These are phyloP conservation scores for Metschnikowia hibisci DNA, from an alignment of 805 yeast species.

Conservation along the genomic window DNA sequence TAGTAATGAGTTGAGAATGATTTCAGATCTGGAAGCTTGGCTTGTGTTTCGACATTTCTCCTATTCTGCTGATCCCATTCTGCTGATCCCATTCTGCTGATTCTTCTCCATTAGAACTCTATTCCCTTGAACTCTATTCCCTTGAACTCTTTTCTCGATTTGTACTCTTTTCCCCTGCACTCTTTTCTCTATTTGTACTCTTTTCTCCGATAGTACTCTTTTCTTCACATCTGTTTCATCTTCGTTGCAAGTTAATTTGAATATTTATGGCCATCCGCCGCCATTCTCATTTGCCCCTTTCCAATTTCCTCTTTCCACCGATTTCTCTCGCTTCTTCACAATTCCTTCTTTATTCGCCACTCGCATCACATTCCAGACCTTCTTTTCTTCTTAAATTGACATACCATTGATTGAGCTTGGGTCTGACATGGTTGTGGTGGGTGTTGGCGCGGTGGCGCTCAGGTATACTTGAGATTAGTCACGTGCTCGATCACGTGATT, in stretches of 20 bases:
- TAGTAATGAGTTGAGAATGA: conserved; percentile 6
- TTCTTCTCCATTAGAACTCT: too few relatives aligned
- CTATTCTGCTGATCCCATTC: too few relatives aligned
- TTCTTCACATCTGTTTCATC: background rate
- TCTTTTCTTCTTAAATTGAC: conserved; percentile 21
- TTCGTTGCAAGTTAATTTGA: too few relatives aligned
- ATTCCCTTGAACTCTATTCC: too few relatives aligned
- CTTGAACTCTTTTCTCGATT: too few relatives aligned
- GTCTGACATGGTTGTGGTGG: conserved; percentile 50
- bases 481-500: background rate
- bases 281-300: background rate
- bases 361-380: background rate
- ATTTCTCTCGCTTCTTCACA: background rate
- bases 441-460: conserved; percentile 9
- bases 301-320: background rate
- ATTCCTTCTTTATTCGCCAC: background rate
- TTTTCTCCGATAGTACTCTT: background rate
- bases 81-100: too few relatives aligned
- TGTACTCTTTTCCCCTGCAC: too few relatives aligned
- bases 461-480: conserved; percentile 1
- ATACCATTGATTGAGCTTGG: conserved; percentile 73
- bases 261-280: too few relatives aligned
- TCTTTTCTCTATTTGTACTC: too few relatives aligned
- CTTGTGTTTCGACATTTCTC: background rate
- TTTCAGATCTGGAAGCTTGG: background rate